Evolutionary conservation across 2,329 filamentous ascomycete species (phyloP), one percentile per base, ranked within the genome.

Genomic region (Hypomyces perniciosus): DNA sequence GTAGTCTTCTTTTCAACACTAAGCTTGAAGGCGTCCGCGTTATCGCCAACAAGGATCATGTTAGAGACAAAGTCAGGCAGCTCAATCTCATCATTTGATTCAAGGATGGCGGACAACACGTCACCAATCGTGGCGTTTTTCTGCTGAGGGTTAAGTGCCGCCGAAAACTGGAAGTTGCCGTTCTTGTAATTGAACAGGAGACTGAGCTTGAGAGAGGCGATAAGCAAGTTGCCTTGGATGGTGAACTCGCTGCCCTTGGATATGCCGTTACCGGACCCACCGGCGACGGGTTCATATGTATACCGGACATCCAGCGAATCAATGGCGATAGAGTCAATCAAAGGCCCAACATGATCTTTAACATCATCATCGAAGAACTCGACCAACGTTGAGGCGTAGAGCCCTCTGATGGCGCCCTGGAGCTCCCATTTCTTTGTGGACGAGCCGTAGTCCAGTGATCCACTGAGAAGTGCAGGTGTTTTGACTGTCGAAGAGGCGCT

Each of bases 271-370:
- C 6, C 12, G 0, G 44, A 12, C 6, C 31, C 44, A 10, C 28
- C 43, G 6, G 13, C 35, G 0, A 8, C 44, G 5, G 31, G n/a
- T 8, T 42, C 41, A 7, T 59, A 59, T 0, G 35, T 28, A 28
- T 59, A 59, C 1, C 31, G 7, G 2, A 57, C 38, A 8, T 9
- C 12, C 8, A 58, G 6, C 5, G 30, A 54, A 0, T 51, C 46
- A 9, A 59, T 51, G 2, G 8, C 46, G 26, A 59, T 59, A 12
- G 56, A 54, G 1, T 50, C 44, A 10, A 59, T 51, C 3, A 58
- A 4, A 0, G 53, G 51, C 1, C 37, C 29, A 9, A 57, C 42
- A 2, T 59, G 56, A 2, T 42, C 37, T 4, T 50, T 39, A 1
- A 31, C 29, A 5, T 50, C 35, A 2, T 56, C n/a, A 1, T 51